A percentile compares a stretch with the other conserved stretches of the same genome.
Conservation (phyloP, 2,329 filamentous ascomycete species). For the Sporothrix brunneoviolacea region DNA sequence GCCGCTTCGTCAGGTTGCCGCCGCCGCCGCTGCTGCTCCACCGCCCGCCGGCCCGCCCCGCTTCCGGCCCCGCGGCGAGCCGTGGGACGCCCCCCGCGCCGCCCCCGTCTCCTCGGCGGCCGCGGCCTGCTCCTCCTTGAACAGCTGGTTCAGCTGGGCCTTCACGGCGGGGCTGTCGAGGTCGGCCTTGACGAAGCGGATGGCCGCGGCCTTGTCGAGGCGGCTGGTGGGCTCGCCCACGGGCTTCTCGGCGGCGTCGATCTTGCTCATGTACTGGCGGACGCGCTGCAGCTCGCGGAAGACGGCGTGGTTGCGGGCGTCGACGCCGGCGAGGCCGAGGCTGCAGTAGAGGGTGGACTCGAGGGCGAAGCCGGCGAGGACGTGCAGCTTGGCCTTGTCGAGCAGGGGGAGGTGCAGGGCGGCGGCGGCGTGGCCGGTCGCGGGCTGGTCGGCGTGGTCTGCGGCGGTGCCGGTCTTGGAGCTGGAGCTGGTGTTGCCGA, state of each 20-base stretch:
- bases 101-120: conserved; percentile 7
- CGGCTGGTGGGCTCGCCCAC: conserved; percentile 29
- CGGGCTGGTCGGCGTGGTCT: background rate
- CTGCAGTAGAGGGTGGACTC: conserved; percentile 84
- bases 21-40: background rate
- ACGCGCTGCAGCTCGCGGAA: conserved; percentile 81
- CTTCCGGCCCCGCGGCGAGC: conserved; percentile 2
- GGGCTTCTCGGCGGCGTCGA: conserved; percentile 66
- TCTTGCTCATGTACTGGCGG: conserved; percentile 88
- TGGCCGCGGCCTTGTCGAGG: conserved; percentile 70
- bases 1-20: conserved; percentile 13
- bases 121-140: conserved; percentile 35
- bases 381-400: conserved; percentile 89
- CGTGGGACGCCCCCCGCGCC: background rate
- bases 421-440: conserved; percentile 40
- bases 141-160: conserved; percentile 49
- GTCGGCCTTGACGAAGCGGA: conserved; percentile 74
- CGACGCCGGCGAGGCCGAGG: conserved; percentile 68
- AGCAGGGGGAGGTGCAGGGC: conserved; percentile 80
- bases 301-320: conserved; percentile 79
- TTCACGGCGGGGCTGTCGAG: conserved; percentile 51
- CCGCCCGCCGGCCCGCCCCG: conserved; percentile 4
- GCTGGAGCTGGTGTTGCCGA: background rate
- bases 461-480: too few relatives aligned
- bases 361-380: conserved; percentile 80